Conservation (phyloP, 1,139 yeast genomes). For the Sugiyamaella paludigena region DNA sequence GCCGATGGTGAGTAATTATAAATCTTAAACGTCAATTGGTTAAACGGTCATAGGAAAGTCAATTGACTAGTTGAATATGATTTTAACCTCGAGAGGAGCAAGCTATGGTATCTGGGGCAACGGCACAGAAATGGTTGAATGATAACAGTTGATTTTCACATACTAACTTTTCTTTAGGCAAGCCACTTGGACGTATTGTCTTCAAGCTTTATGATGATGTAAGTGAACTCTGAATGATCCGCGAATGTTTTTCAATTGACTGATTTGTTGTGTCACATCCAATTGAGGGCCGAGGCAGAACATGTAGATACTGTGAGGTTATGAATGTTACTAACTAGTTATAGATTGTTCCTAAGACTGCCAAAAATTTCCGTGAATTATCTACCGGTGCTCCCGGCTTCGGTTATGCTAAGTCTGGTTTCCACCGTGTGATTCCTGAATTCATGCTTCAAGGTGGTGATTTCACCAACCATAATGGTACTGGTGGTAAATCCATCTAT, state of each 20-base stretch:
- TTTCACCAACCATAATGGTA: slow-evolving; percentile 70
- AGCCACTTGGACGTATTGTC: slow-evolving; percentile 67
- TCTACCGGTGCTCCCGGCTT: slow-evolving; percentile 97
- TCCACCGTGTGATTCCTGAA: slow-evolving; percentile 98
- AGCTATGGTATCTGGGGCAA: no score
- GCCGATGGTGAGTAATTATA: slow-evolving; percentile 51
- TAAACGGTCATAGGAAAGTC: neutral
- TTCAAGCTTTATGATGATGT: slow-evolving; percentile 87
- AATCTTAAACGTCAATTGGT: slow-evolving; percentile 18
- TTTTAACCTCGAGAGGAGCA: no score
- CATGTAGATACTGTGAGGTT: no score
- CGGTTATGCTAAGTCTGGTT: slow-evolving; percentile 86
- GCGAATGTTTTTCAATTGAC: no score
- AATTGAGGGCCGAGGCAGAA: no score
- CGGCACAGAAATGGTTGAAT: no score
- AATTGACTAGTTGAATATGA: neutral
- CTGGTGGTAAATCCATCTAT: slow-evolving; percentile 99
- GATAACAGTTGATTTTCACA: no score
- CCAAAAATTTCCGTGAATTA: slow-evolving; percentile 97
- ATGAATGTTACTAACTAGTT: slow-evolving; percentile 4
- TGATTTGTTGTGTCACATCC: no score
- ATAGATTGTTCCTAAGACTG: slow-evolving; percentile 84
- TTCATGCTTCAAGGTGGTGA: slow-evolving; percentile 99
- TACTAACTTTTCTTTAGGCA: slow-evolving; percentile 31
- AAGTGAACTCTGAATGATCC: slow-evolving; percentile 9